A percentile compares a stretch with the other conserved stretches of the same genome.
Evolutionary conservation across 768 basidiomycete species (phyloP).

Genomic region (Gyrodon lividus): DNA sequence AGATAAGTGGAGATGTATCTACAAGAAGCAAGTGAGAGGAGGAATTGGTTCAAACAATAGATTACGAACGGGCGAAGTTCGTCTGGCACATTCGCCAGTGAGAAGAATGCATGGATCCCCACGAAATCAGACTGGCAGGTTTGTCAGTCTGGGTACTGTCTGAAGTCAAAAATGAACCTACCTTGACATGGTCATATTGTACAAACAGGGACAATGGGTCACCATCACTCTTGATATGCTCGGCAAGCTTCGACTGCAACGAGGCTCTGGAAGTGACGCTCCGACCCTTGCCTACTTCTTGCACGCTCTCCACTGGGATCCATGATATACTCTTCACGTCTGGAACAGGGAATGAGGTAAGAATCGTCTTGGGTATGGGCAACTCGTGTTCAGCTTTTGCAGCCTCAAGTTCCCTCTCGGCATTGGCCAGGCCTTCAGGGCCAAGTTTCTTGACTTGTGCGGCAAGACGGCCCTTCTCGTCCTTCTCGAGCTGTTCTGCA

Average conservation of each 20-base stretch:
- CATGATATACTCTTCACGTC: slow-evolving; percentile 88
- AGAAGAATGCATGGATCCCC: slow-evolving; percentile 74
- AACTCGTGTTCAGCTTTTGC: slow-evolving; percentile 86
- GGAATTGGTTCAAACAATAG: slow-evolving; percentile 24
- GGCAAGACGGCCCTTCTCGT: slow-evolving; percentile 76
- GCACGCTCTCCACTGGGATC: slow-evolving; percentile 74
- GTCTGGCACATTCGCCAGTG: slow-evolving; percentile 68
- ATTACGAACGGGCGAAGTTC: slow-evolving; percentile 62
- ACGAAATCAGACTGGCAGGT: slow-evolving; percentile 84
- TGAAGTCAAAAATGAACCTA: slow-evolving; percentile 27
- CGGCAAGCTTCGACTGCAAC: slow-evolving; percentile 47
- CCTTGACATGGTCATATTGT: slow-evolving; percentile 92
- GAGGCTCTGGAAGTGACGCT: slow-evolving; percentile 25
- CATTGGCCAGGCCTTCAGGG: slow-evolving; percentile 72
- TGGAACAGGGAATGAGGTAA: slow-evolving; percentile 88
- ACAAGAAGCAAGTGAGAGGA: slow-evolving; percentile 9
- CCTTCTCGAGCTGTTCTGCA: slow-evolving; percentile 74
- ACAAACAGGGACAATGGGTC: slow-evolving; percentile 79
- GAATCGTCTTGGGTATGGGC: slow-evolving; percentile 76
- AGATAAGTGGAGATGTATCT: slow-evolving; percentile 81
- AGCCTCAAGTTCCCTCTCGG: slow-evolving; percentile 64
- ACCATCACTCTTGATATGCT: slow-evolving; percentile 69
- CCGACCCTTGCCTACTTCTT: slow-evolving; percentile 59
- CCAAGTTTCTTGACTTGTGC: slow-evolving; percentile 72
- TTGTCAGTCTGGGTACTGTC: background rate